Evolutionary conservation across 345 rosid species (phyloP), one percentile per base, ranked within the genome.

Genomic region (Euphorbia pulcherrima): DNA sequence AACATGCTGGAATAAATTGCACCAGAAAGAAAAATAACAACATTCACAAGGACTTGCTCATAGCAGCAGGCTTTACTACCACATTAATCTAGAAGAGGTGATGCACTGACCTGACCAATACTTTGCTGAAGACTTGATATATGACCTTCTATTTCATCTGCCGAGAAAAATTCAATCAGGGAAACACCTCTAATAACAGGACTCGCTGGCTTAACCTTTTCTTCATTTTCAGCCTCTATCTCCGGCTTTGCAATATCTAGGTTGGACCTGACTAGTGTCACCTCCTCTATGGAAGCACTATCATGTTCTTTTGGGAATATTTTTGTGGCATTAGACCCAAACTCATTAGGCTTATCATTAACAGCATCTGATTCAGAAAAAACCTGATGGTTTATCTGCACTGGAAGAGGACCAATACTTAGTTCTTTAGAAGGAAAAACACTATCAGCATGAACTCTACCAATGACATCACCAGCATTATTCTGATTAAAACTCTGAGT

Each of bases 141-240:
- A 64, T 85, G 89, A 54, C 69, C 69, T 65, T 68, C 68, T 65
- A 87, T 77, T 52, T 75, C 82, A 50, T 77, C 82, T 56, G 79
- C 78, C 13, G 82, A 78, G 75, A 83, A 79, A 68, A 64, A 62
- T 60, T 86, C 91, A 11, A 69, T 66, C 55, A 83, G 55, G 52
- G 87, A 84, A 35, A 72, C 80, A 74, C 72, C 82, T 29, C 70
- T 67, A 66, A 27, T 74, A 27, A 59, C 72, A 62, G 37, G 60
- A 65, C 60, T 72, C 39, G 58, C 50, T 28, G 46, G 29, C 35
- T 67, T 41, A 8, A 44, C 41, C 35, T 57, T 71, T 52, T 83
- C n/a, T n/a, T n/a, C 56, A 27, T 53, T 60, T 59, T 59, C 40
- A 68, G 72, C 41, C 29, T 58, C 60, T 39, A 29, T 8, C 26